Base-by-base conservation (phyloP, 257 asterid genomes). In the Rauvolfia tetraphylla region DNA sequence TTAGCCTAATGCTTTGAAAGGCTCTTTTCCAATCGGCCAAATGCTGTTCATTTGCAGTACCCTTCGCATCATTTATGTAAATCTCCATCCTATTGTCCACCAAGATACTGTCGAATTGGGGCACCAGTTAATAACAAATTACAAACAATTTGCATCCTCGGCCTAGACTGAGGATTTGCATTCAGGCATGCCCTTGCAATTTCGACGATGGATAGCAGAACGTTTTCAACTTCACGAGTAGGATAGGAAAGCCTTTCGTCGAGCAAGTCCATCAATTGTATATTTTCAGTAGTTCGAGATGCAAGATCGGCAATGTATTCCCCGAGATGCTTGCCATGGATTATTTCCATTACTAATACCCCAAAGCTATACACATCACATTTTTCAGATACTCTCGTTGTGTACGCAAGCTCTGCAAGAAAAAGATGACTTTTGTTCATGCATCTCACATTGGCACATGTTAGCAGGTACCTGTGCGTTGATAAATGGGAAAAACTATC, bases 311-410 rank as follows among this genome's bases (percentile, higher is more conserved):
- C 68, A 27, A 77, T 54, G 59, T 74, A 66, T 27, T 81, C 80
- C 15, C 80, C 75, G 0, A 80, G 81, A 75, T 85, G 84, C 18
- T 31, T 46, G 8, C 86, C 88, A 61, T 71, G 66, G 1, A 82
- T 58, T 58, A 85, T 79, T 80, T 85, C 84, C 3, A 85, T 33
- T 9, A 81, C 44, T 4, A 85, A 42, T 15, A 80, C 81, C 12
- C 88, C 86, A 48, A 85, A 85, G 71, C 88, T 85, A 68, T 76
- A 85, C 7, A 83, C 57, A 51, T 15, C 57, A 51, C 57, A 51
- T 23, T 51, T 51, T 51, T 51, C 57, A 0, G 23, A 15, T 3
- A 51, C n/a, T 23, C 17, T 15, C 1, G 12, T 15, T 14, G 22
- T 15, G 17, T 51, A 51, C 23, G 87, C 80, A 66, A 80, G 75